Base-by-base conservation (phyloP, 108 stramenopile genomes). In the Cyclotella baltica region DNA sequence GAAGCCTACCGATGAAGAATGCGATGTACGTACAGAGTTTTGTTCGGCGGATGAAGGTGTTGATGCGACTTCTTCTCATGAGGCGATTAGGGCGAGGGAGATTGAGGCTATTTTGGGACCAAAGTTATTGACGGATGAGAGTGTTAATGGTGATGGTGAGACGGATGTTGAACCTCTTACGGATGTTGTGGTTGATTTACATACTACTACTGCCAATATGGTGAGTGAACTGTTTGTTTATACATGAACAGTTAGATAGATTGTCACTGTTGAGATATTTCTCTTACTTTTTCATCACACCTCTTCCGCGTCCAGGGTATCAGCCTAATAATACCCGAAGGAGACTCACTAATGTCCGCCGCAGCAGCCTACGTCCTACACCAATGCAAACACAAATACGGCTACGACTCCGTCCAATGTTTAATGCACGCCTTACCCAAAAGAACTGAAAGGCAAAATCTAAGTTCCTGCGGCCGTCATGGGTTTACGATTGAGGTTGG, bases 401-500 rank as follows among this genome's bases (percentile, higher is more conserved):
- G 72, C 8, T 66, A 73, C 33, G 59, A 62, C n/a, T 35, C 50
- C 9, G 83, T 85, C 30, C 77, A 84, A 22, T 74, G 77, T 57
- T 40, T 91, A 27, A 89, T 93, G 85, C 93, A 93, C 64, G 85
- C 90, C 0, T 62, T 88, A 48, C 74, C 80, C 19, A 77, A 70
- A 48, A 84, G 88, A 53, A 64, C 85, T 31, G 76, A 84, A 22
- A 80, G 92, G 19, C 91, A 88, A 47, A 88, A 91, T 70, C 67
- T 96, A n/a, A 83, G 87, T 13, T 84, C 86, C 0, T 85, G 89
- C 67, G 93, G 86, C 0, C 66, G 75, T 19, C 87, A 89, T 70
- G 89, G 86, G 15, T 87, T 96, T 51, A 88, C 90, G 8, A 89
- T 96, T 72, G 95, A 96, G 75, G 92, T 93, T 23, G 95, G 95